These are phyloP conservation scores for Sophora flavescens DNA, from an alignment of 306 rosid genomes.

Conservation along the genomic window DNA sequence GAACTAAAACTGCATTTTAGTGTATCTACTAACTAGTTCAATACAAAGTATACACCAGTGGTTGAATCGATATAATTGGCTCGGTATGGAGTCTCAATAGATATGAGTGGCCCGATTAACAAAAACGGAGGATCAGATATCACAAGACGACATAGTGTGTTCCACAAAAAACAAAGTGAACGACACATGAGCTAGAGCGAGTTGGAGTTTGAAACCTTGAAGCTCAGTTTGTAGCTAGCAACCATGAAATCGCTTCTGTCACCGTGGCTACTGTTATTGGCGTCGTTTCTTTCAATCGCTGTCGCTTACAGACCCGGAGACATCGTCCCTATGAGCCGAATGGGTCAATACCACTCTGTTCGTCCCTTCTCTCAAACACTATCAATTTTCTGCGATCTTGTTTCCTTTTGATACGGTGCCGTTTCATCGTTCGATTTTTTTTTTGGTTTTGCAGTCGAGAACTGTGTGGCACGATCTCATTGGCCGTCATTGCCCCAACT, in stretches of 20 bases:
- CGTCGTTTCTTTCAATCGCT: constrained; percentile 44
- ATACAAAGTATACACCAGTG: no score
- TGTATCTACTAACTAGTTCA: no score
- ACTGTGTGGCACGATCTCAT: constrained; percentile 93
- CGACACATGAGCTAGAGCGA: no score
- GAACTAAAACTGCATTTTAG: no score
- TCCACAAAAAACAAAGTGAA: no score
- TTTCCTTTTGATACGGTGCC: constrained; percentile 1
- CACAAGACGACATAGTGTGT: no score
- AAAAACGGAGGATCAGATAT: no score
- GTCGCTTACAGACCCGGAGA: constrained; percentile 86
- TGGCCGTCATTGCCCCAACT: constrained; percentile 93
- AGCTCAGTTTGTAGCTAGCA: constrained; percentile 31
- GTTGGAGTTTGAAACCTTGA: neutral
- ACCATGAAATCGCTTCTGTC: constrained; percentile 41
- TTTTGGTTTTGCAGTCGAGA: constrained; percentile 65
- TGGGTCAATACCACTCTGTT: constrained; percentile 98
- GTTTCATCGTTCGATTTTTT: neutral
- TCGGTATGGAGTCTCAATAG: no score
- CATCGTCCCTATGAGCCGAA: constrained; percentile 92
- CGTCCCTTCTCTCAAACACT: constrained; percentile 30
- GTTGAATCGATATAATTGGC: no score
- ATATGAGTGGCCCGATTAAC: no score
- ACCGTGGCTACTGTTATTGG: constrained; percentile 33
- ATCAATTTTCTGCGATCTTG: neutral